phyloP scores from a whole-genome alignment of 2,329 filamentous ascomycete species.

The Aspergillus novofumigatus region DNA sequence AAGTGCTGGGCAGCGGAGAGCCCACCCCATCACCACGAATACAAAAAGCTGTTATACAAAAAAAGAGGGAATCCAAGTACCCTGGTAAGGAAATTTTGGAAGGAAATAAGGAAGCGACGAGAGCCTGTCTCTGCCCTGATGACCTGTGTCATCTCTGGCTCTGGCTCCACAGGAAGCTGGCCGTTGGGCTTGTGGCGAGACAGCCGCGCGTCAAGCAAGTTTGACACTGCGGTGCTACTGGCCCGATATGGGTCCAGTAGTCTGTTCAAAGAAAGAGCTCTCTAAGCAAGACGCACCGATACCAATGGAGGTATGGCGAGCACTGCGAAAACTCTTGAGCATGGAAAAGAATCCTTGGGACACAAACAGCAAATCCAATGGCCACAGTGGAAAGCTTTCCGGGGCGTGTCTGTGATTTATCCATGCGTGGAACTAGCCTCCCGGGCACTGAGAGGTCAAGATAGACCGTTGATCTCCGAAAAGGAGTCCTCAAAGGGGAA shows the following conservation, averaged over 20 bases:
- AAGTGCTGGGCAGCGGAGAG: not conserved
- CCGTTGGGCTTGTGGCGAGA: not conserved
- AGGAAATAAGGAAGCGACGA: not conserved
- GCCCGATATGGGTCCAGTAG: not conserved
- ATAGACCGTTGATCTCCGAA: not conserved
- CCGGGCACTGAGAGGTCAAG: slow-evolving; percentile 2
- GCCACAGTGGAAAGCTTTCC: slow-evolving; percentile 1
- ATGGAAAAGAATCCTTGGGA: not conserved
- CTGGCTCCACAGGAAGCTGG: not conserved
- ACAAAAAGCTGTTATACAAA: not conserved
- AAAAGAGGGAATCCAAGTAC: not conserved
- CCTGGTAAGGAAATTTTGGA: not conserved
- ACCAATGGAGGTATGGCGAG: not conserved
- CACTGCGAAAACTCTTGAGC: not conserved
- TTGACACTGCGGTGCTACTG: not conserved
- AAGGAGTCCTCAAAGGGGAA: not conserved
- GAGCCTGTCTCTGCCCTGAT: not conserved
- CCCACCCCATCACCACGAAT: not conserved
- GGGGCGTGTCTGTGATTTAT: slow-evolving; percentile 10
- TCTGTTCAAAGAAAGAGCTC: not conserved
- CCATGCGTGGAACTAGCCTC: slow-evolving; percentile 1
- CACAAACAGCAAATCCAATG: slow-evolving; percentile 5
- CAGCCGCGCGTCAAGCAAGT: not conserved
- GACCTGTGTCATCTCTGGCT: not conserved
- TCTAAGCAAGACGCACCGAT: not conserved